These are phyloP conservation scores for Xylariales sp. DNA, from an alignment of 2,329 filamentous ascomycete genomes.

Conservation along the genomic window DNA sequence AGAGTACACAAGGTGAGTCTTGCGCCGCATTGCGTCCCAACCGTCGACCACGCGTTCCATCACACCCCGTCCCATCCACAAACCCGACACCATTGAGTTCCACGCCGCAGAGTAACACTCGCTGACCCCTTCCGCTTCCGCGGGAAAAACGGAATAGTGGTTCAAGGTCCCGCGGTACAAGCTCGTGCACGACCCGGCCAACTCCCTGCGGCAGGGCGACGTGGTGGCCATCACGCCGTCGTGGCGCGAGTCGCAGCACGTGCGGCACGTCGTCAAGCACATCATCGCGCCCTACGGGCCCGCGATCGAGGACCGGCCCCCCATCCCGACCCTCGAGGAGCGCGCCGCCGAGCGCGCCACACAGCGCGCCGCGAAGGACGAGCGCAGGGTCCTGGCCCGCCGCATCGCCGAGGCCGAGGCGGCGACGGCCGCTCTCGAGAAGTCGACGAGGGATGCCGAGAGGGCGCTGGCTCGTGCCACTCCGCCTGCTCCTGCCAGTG, in stretches of 20 bases:
- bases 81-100: neutral
- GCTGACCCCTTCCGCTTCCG: neutral
- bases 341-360: constrained; percentile 63
- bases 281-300: constrained; percentile 78
- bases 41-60: too few relatives aligned
- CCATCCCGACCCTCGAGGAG: constrained; percentile 73
- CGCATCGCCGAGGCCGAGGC: constrained; percentile 1
- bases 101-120: neutral
- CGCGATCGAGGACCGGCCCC: constrained; percentile 71
- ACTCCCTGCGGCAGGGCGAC: constrained; percentile 78
- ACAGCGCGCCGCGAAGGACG: constrained; percentile 40
- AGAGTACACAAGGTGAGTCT: constrained; percentile 74
- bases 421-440: neutral
- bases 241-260: constrained; percentile 72
- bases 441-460: neutral
- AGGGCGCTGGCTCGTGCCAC: neutral
- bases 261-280: constrained; percentile 78
- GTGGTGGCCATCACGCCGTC: constrained; percentile 77
- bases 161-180: constrained; percentile 73
- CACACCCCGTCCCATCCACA: too few relatives aligned
- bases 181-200: constrained; percentile 82
- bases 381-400: constrained; percentile 33
- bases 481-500: too few relatives aligned
- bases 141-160: constrained; percentile 56
- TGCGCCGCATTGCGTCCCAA: too few relatives aligned